Base-by-base conservation (phyloP, 2,329 filamentous ascomycete genomes). In the Aspergillus persii region DNA sequence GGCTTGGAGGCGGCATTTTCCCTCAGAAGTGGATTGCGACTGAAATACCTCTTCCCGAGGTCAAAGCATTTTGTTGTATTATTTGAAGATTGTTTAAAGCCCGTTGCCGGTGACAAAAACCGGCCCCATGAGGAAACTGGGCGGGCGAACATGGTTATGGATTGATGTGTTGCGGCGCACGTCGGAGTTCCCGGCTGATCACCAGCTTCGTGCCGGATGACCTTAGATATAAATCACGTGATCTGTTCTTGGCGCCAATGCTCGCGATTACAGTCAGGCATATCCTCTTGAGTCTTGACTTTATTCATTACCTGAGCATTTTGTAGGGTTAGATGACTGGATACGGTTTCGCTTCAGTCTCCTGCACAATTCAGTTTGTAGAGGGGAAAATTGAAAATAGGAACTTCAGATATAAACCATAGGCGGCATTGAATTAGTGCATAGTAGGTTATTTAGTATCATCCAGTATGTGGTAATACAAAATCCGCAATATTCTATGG, bases 31-130 rank as follows among this genome's bases (percentile, higher is more conserved):
- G 69, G 63, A 64, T 70, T 74, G 59, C 66, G 65, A 51, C 74
- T 72, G 60, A 77, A 76, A 53, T 64, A 71, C 61, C 72, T 70
- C 62, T 59, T 68, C 47, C 67, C 68, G 44, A 61, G 53, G 27
- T 66, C 60, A 9, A 69, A 60, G 23, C 65, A 61, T 41, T 63
- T 65, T 50, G 55, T 61, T 3, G 53, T 62, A 1, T 62, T 31
- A 47, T 51, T 62, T 46, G 53, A 46, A 39, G 69, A 59, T 23
- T 61, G 61, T 12, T 60, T 50, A 7, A 61, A 52, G 26, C 61
- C 64, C 3, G 27, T 27, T 23, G 63, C 61, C 12, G 54, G 55
- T n/a, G 63, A 54, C 44, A 60, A 58, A 50, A 66, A 64, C 39
- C 64, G 66, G 23, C 69, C 65, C 63, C 66, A 68, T 53, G 62